phyloP scores from a whole-genome alignment of 225 moss, liverwort and hornwort genomes.

The Polytrichum commune region DNA sequence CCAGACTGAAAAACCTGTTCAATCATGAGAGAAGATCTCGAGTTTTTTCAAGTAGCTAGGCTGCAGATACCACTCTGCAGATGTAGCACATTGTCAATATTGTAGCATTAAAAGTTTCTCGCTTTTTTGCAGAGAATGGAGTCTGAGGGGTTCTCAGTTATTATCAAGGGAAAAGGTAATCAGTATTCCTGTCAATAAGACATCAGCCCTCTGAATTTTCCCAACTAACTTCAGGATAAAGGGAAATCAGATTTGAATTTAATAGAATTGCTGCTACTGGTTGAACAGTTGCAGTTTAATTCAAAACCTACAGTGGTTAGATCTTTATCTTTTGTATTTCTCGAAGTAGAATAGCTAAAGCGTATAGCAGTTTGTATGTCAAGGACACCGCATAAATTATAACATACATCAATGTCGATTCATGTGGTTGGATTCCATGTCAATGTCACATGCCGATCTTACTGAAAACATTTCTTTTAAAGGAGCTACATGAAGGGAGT shows the following conservation, averaged over 20 bases:
- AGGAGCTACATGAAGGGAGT: no score
- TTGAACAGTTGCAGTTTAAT: background rate
- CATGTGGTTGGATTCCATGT: no score
- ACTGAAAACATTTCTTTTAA: no score
- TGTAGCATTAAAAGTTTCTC: constrained; percentile 17
- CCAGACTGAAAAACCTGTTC: background rate
- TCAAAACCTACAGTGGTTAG: no score
- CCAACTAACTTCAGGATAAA: background rate
- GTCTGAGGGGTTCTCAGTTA: constrained; percentile 23
- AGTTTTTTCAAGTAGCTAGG: background rate
- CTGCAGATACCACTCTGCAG: constrained; percentile 4
- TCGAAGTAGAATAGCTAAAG: no score
- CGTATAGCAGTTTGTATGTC: no score
- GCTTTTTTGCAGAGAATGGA: constrained; percentile 38
- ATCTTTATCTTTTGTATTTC: no score
- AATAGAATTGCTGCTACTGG: constrained; percentile 1
- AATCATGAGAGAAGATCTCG: background rate
- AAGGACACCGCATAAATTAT: no score
- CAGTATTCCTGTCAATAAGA: constrained; percentile 10
- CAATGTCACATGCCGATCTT: no score
- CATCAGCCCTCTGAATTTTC: constrained; percentile 6
- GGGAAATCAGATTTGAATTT: background rate
- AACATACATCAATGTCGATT: no score
- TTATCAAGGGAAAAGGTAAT: constrained; percentile 25
- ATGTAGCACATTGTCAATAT: constrained; percentile 9